A percentile compares a stretch with the other conserved stretches of the same genome.
phyloP scores from a whole-genome alignment of 768 basidiomycete genomes.

The Suillus paluster region DNA sequence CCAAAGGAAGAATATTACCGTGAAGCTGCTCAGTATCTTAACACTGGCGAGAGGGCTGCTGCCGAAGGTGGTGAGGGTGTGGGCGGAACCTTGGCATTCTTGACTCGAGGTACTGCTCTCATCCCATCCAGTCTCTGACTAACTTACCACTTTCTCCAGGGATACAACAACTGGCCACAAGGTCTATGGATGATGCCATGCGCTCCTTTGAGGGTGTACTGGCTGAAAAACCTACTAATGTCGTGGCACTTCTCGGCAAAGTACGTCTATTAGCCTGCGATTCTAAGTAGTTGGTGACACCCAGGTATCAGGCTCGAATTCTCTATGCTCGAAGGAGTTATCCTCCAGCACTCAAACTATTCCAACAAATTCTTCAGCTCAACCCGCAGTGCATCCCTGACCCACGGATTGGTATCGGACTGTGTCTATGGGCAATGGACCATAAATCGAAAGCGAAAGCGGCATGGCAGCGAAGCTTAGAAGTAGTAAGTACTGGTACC shows the following conservation, averaged over 20 bases:
- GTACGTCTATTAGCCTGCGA: conserved; percentile 40
- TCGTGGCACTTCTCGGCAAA: conserved; percentile 88
- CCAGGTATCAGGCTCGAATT: conserved; percentile 68
- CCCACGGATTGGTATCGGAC: conserved; percentile 93
- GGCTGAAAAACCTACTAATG: conserved; percentile 77
- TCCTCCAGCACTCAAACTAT: conserved; percentile 78
- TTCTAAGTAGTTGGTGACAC: conserved; percentile 6
- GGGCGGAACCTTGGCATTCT: conserved; percentile 59
- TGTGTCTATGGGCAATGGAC: conserved; percentile 91
- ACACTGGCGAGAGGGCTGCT: conserved; percentile 57
- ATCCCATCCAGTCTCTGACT: neutral
- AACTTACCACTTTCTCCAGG: conserved; percentile 47
- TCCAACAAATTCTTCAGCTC: conserved; percentile 82
- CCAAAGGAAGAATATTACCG: conserved; percentile 70
- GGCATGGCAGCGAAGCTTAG: conserved; percentile 90
- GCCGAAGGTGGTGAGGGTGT: conserved; percentile 64
- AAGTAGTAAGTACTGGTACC: conserved; percentile 62
- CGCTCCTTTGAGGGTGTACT: conserved; percentile 84
- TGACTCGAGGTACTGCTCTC: conserved; percentile 61
- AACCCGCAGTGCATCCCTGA: conserved; percentile 86
- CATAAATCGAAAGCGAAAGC: conserved; percentile 80
- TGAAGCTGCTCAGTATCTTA: conserved; percentile 72
- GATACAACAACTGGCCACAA: conserved; percentile 79
- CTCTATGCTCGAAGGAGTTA: conserved; percentile 80
- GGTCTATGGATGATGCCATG: conserved; percentile 84